These are phyloP conservation scores for Panaeolus cyanescens DNA, from an alignment of 768 basidiomycete species.

Conservation along the genomic window DNA sequence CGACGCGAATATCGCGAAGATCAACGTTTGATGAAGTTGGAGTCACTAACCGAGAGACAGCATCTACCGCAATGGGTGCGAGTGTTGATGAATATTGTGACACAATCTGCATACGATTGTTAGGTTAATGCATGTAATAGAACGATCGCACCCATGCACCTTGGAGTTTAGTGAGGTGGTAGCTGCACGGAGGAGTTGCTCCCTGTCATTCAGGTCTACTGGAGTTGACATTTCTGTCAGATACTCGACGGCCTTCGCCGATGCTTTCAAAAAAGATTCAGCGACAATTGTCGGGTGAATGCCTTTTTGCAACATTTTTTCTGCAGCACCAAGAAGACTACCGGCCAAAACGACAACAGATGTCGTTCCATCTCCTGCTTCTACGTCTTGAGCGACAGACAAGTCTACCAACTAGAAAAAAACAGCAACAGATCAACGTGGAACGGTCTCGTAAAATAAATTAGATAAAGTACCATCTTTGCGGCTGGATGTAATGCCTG, in stretches of 20 bases:
- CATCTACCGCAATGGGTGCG: constrained; percentile 98
- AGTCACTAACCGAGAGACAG: constrained; percentile 89
- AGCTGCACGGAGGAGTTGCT: constrained; percentile 86
- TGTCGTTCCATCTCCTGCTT: constrained; percentile 98
- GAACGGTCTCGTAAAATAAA: neutral
- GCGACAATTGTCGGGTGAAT: constrained; percentile 98
- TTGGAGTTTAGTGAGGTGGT: constrained; percentile 97
- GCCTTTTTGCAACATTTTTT: constrained; percentile 95
- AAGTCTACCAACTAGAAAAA: constrained; percentile 85
- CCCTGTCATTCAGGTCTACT: constrained; percentile 86
- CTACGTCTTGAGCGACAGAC: constrained; percentile 96
- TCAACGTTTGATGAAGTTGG: constrained; percentile 93
- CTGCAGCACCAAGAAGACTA: constrained; percentile 88
- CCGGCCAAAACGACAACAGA: constrained; percentile 97
- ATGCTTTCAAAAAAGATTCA: constrained; percentile 92
- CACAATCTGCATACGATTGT: constrained; percentile 68
- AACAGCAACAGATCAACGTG: constrained; percentile 11
- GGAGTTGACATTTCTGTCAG: constrained; percentile 91
- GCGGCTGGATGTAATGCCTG: constrained; percentile 98
- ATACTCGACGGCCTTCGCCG: constrained; percentile 91
- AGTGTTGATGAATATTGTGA: constrained; percentile 98
- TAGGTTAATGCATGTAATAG: constrained; percentile 2
- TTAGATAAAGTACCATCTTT: constrained; percentile 74
- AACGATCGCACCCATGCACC: constrained; percentile 39
- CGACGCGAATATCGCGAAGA: constrained; percentile 92